A percentile compares a stretch with the other conserved stretches of the same genome.
Evolutionary conservation across 164 flowering plant species (phyloP).

Genomic region (Vitis labrusca): DNA sequence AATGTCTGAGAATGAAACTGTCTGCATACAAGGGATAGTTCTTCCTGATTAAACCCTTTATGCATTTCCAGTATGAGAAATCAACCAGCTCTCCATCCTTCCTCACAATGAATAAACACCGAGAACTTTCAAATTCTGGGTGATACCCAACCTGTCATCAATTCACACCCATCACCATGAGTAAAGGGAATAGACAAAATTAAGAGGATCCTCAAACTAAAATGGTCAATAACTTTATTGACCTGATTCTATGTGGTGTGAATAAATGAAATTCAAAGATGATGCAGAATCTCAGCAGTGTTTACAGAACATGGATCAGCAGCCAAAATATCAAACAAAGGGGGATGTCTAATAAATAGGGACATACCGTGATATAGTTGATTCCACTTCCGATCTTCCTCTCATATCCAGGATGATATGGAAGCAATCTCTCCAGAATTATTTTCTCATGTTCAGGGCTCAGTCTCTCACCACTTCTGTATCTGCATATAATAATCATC

Average conservation of each 20-base stretch:
- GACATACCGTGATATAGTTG: constrained; percentile 72
- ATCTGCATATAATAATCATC: constrained; percentile 33
- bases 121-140: constrained; percentile 75
- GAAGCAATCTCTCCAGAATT: constrained; percentile 60
- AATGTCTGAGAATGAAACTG: constrained; percentile 84
- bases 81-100: constrained; percentile 82
- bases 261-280: no score
- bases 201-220: background rate
- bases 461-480: constrained; percentile 56
- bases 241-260: no score
- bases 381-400: constrained; percentile 67
- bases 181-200: background rate
- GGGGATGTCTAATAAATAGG: constrained; percentile 30
- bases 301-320: no score
- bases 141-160: constrained; percentile 77
- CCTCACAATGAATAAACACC: constrained; percentile 89
- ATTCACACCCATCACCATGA: no score
- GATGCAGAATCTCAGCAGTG: no score
- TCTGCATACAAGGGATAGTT: constrained; percentile 88
- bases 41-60: constrained; percentile 82
- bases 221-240: no score
- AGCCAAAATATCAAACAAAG: constrained; percentile 28
- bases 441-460: constrained; percentile 53
- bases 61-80: constrained; percentile 98
- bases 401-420: constrained; percentile 61